Conservation (phyloP, 306 rosid genomes). For the Ceratonia siliqua region DNA sequence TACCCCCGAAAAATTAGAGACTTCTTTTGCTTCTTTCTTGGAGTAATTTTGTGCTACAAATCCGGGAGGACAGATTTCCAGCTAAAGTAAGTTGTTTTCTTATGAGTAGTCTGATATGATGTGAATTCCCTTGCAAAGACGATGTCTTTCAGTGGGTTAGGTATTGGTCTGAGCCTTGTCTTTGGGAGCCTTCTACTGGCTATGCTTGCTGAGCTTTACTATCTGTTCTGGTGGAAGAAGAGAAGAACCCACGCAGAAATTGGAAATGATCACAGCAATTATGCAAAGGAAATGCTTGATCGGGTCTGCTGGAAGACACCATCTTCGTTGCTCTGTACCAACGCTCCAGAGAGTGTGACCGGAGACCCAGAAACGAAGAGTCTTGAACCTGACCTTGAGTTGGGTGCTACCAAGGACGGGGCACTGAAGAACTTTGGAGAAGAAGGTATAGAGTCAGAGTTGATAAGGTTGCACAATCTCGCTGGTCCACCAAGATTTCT, state of each 20-base stretch:
- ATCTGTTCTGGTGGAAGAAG: slow-evolving; percentile 70
- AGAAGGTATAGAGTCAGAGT: slow-evolving; percentile 67
- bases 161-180: slow-evolving; percentile 61
- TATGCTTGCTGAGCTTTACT: slow-evolving; percentile 71
- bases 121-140: slow-evolving; percentile 44
- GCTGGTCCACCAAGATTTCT: slow-evolving; percentile 84
- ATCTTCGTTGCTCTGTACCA: background rate
- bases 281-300: slow-evolving; percentile 49
- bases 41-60: background rate
- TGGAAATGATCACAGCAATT: slow-evolving; percentile 45
- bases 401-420: slow-evolving; percentile 48
- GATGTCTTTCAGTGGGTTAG: slow-evolving; percentile 63
- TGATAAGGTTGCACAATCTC: slow-evolving; percentile 77
- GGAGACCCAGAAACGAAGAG: slow-evolving; percentile 30
- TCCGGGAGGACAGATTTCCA: background rate
- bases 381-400: slow-evolving; percentile 49
- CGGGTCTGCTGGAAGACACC: slow-evolving; percentile 50
- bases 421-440: slow-evolving; percentile 49
- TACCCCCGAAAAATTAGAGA: background rate
- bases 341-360: slow-evolving; percentile 15
- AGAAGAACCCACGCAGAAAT: slow-evolving; percentile 46
- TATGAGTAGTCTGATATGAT: slow-evolving; percentile 31
- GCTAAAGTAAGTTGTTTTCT: background rate
- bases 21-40: background rate
- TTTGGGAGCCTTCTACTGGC: slow-evolving; percentile 69